Evolutionary conservation across 2,329 filamentous ascomycete species (phyloP), one percentile per base, ranked within the genome.

Genomic region (Trichoderma gracile): DNA sequence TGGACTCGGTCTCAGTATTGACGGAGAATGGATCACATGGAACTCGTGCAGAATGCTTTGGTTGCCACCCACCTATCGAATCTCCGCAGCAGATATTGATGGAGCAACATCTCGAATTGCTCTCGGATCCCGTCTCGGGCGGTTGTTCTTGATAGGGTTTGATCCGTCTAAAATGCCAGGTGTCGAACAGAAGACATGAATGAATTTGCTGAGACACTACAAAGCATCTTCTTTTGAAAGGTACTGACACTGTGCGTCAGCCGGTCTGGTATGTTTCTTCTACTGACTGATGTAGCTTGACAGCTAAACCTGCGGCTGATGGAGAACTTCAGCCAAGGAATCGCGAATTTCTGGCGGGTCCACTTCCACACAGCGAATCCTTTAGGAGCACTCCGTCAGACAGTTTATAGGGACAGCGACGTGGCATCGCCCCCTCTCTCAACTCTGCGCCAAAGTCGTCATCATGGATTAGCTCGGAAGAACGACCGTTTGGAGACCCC

Each of bases 1-100:
- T 5, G 63, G 57, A 1, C 19, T 62, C 21, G 50, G 63, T 21
- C 17, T 65, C 0, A 65, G 63, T 25, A 43, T 23, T 4, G 49
- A 65, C 23, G 56, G 25, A 9, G 40, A 45, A 3, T 65, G 63
- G 63, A 15, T 65, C 33, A 54, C 49, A 1, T 65, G 57, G 63
- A 9, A 62, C 19, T 50, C 43, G 21, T 14, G 15, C n/a, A 62
- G 55, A 1, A 12, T 65, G n/a, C 27, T 65, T 14, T 62, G 63
- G 63, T 10, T 65, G 9, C 63, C 63, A 17, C 43, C 63, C 5
- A 17, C 17, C 0, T 52, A 30, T 40, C 45, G 23, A 10, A 21
- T 46, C 17, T 55, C 63, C 6, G 47, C 63, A 33, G 21, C 38
- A 12, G 63, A 62, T 25, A 60, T 65, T 15, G 57, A 55, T 33